These are phyloP conservation scores for Russula sp. DNA, from an alignment of 768 basidiomycete species.

Conservation along the genomic window DNA sequence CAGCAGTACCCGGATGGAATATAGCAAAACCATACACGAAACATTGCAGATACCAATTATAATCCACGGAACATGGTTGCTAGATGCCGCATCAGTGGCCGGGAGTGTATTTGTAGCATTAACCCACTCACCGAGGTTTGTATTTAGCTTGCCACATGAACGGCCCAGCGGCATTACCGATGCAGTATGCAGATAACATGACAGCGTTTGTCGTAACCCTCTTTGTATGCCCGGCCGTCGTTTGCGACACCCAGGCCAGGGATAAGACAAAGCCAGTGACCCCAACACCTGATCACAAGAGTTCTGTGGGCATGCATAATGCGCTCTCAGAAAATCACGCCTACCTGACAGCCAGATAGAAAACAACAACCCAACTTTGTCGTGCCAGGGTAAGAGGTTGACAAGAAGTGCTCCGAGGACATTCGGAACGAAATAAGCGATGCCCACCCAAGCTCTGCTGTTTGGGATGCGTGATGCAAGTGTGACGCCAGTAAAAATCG, in stretches of 20 bases:
- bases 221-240: conserved; percentile 71
- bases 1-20: conserved; percentile 49
- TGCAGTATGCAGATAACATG: conserved; percentile 63
- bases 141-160: conserved; percentile 74
- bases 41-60: conserved; percentile 64
- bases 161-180: conserved; percentile 63
- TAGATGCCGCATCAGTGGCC: conserved; percentile 24
- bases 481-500: conserved; percentile 60
- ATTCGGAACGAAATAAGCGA: conserved; percentile 59
- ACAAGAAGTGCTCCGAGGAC: conserved; percentile 57
- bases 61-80: conserved; percentile 72
- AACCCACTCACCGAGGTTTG: conserved; percentile 47
- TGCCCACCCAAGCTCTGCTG: conserved; percentile 56
- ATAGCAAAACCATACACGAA: conserved; percentile 43
- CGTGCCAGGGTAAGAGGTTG: conserved; percentile 56
- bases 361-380: conserved; percentile 62
- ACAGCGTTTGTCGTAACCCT: conserved; percentile 65
- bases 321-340: conserved; percentile 10
- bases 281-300: conserved; percentile 35
- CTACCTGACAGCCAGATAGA: conserved; percentile 48
- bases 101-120: not conserved
- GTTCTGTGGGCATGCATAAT: not conserved
- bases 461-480: conserved; percentile 53
- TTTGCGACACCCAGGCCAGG: conserved; percentile 57
- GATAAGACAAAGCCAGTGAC: conserved; percentile 56